Evolutionary conservation across 768 basidiomycete species (phyloP).

Genomic region (Inosperma sp.): DNA sequence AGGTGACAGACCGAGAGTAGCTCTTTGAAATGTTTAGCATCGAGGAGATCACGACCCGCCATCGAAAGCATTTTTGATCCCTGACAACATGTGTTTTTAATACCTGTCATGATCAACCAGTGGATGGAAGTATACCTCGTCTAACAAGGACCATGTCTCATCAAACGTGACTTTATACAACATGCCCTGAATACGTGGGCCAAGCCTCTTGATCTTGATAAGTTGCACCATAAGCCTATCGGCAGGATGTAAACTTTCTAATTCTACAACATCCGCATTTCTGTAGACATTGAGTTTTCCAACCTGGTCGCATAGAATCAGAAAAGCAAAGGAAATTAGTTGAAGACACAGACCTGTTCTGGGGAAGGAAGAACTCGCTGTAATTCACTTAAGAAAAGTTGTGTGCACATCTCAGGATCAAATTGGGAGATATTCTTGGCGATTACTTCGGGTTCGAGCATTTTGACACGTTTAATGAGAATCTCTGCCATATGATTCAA

Average conservation of each 20-base stretch:
- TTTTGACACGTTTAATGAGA: conserved; percentile 82
- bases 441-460: conserved; percentile 81
- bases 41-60: conserved; percentile 73
- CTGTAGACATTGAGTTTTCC: conserved; percentile 89
- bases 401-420: conserved; percentile 81
- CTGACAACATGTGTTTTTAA: conserved; percentile 33
- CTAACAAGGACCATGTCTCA: conserved; percentile 75
- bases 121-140: conserved; percentile 55
- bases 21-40: conserved; percentile 87
- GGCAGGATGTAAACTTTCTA: conserved; percentile 85
- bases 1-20: conserved; percentile 70
- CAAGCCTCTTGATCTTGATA: conserved; percentile 88
- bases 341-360: conserved; percentile 57
- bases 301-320: conserved; percentile 40
- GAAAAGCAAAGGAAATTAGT: not conserved
- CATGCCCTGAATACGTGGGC: conserved; percentile 92
- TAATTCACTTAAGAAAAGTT: conserved; percentile 85
- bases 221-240: conserved; percentile 97
- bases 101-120: not conserved
- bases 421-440: conserved; percentile 80
- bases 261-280: conserved; percentile 79
- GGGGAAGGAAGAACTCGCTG: conserved; percentile 86
- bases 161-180: conserved; percentile 85
- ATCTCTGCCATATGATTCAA: conserved; percentile 57
- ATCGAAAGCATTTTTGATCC: conserved; percentile 76